A percentile compares a stretch with the other conserved stretches of the same genome.
phyloP scores from a whole-genome alignment of 768 basidiomycete genomes.

The Strobilomyces echinocephalus region DNA sequence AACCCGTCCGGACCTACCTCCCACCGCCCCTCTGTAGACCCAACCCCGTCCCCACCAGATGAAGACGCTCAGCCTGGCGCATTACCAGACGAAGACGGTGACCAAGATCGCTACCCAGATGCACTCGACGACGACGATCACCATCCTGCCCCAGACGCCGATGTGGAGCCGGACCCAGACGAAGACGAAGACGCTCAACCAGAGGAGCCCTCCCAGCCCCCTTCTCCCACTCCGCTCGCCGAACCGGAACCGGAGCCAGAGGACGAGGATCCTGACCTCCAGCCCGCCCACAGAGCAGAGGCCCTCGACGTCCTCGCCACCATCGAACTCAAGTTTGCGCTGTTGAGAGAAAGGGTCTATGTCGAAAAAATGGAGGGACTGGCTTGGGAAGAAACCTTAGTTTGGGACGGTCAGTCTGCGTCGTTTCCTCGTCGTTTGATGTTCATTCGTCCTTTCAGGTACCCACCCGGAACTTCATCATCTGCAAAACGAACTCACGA shows the following conservation, averaged over 20 bases:
- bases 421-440: not conserved
- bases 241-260: slow-evolving; percentile 29
- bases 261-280: slow-evolving; percentile 62
- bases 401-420: slow-evolving; percentile 61
- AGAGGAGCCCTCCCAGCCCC: slow-evolving; percentile 23
- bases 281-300: slow-evolving; percentile 79
- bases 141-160: slow-evolving; percentile 15
- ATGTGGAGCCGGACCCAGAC: slow-evolving; percentile 25
- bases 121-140: slow-evolving; percentile 22
- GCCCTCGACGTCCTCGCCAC: slow-evolving; percentile 82
- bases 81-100: slow-evolving; percentile 29
- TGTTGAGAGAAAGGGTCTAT: slow-evolving; percentile 81
- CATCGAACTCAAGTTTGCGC: slow-evolving; percentile 91
- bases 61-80: slow-evolving; percentile 9
- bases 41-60: slow-evolving; percentile 17
- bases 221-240: slow-evolving; percentile 20
- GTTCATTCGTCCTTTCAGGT: slow-evolving; percentile 39
- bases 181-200: slow-evolving; percentile 33
- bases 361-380: slow-evolving; percentile 92
- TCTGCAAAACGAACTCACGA: slow-evolving; percentile 72
- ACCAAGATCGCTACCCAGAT: slow-evolving; percentile 16
- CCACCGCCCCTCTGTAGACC: slow-evolving; percentile 16
- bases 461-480: slow-evolving; percentile 84
- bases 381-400: slow-evolving; percentile 80
- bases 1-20: slow-evolving; percentile 18